Percentiles rank a stretch among this genome's conserved stretches.
These are phyloP conservation scores for Podaxis sp. DNA, from an alignment of 768 basidiomycete genomes.

Conservation along the genomic window DNA sequence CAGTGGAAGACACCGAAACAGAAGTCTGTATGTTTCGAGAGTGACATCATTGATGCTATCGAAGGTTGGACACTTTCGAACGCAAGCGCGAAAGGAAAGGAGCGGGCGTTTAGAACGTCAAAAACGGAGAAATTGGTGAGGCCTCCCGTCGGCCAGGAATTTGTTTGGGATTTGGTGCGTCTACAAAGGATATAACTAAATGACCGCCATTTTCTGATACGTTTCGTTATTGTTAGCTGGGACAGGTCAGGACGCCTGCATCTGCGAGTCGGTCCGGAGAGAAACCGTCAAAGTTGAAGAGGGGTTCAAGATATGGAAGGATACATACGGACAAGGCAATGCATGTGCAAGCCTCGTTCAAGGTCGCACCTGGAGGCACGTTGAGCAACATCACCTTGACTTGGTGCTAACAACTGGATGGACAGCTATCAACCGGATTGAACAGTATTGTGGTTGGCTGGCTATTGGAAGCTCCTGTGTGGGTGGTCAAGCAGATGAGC, in stretches of 20 bases:
- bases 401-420: neutral
- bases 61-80: neutral
- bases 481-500: conserved; percentile 38
- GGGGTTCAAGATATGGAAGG: neutral
- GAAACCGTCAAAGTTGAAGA: neutral
- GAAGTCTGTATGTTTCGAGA: neutral
- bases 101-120: neutral
- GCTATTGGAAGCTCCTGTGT: conserved; percentile 41
- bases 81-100: neutral
- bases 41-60: neutral
- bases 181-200: too few relatives aligned
- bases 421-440: conserved; percentile 45
- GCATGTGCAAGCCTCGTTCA: conserved; percentile 24
- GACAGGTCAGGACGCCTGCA: neutral
- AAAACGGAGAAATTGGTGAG: neutral
- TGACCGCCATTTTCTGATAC: neutral
- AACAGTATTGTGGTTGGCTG: conserved; percentile 38
- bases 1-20: conserved; percentile 1
- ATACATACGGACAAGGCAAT: conserved; percentile 3
- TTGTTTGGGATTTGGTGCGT: conserved; percentile 8
- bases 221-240: neutral
- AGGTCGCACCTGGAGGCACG: conserved; percentile 41
- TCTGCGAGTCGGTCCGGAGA: neutral
- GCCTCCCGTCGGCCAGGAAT: neutral
- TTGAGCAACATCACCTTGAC: conserved; percentile 7